phyloP scores from a whole-genome alignment of 2,329 filamentous ascomycete genomes.

The Aspergillus ochraceoroseus region DNA sequence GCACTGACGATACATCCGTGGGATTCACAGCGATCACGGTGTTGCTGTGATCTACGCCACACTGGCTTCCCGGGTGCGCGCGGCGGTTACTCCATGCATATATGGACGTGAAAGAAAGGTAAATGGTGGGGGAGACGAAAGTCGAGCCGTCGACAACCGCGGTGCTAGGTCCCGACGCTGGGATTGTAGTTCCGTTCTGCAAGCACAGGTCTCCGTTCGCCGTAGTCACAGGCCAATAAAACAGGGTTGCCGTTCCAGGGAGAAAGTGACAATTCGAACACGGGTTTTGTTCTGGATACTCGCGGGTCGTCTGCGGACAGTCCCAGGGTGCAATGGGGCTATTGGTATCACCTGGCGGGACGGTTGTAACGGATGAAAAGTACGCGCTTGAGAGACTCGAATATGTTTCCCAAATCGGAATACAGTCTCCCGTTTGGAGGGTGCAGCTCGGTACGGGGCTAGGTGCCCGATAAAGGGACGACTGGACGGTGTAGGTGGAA shows the following conservation, averaged over 20 bases:
- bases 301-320: constrained; percentile 15
- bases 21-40: constrained; percentile 20
- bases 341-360: constrained; percentile 19
- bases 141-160: constrained; percentile 21
- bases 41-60: constrained; percentile 19
- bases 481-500: constrained; percentile 7
- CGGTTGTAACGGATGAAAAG: constrained; percentile 4
- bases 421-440: constrained; percentile 20
- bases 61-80: constrained; percentile 17
- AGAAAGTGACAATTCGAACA: constrained; percentile 23
- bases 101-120: constrained; percentile 24
- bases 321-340: constrained; percentile 17
- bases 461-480: constrained; percentile 13
- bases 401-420: constrained; percentile 24
- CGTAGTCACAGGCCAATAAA: constrained; percentile 27
- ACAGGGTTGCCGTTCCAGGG: constrained; percentile 22
- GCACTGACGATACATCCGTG: constrained; percentile 16
- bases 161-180: constrained; percentile 20
- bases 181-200: constrained; percentile 21
- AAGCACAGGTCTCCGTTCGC: constrained; percentile 19
- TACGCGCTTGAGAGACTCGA: constrained; percentile 13
- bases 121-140: constrained; percentile 21
- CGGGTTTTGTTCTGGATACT: constrained; percentile 19
- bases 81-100: constrained; percentile 23
- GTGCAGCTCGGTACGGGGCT: constrained; percentile 13